These are phyloP conservation scores for Rhinocladiella similis DNA, from an alignment of 2,329 filamentous ascomycete species.

Conservation along the genomic window DNA sequence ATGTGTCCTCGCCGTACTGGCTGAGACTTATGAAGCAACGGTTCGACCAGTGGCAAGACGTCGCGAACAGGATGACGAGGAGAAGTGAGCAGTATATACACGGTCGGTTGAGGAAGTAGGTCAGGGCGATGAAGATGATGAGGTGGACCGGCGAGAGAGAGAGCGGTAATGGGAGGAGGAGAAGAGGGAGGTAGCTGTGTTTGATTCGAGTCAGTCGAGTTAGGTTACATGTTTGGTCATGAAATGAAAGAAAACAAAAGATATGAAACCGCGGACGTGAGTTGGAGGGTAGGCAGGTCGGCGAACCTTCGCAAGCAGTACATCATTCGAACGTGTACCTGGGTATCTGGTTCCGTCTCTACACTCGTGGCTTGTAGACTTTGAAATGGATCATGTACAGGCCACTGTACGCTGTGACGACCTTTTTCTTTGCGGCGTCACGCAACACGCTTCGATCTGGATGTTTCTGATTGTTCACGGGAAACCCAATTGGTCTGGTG, in stretches of 20 bases:
- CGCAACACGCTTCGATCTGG: too few relatives aligned
- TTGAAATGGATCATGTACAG: too few relatives aligned
- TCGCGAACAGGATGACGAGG: constrained; percentile 90
- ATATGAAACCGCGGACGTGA: not conserved
- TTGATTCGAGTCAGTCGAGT: constrained; percentile 7
- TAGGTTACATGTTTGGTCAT: too few relatives aligned
- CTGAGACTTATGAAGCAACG: constrained; percentile 89
- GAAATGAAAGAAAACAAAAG: not conserved
- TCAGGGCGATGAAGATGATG: constrained; percentile 85
- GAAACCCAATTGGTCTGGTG: too few relatives aligned
- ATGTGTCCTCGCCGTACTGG: constrained; percentile 42
- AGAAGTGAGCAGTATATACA: constrained; percentile 98
- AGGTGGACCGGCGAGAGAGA: constrained; percentile 72
- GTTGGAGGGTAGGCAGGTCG: not conserved
- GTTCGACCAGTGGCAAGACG: constrained; percentile 85
- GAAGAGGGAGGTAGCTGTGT: constrained; percentile 76
- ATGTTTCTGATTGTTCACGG: too few relatives aligned
- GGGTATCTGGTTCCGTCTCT: too few relatives aligned
- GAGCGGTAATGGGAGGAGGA: constrained; percentile 84
- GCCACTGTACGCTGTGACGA: too few relatives aligned
- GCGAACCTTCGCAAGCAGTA: constrained; percentile 66
- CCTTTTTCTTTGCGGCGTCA: too few relatives aligned
- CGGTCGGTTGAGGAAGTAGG: constrained; percentile 92
- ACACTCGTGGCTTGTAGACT: not conserved
- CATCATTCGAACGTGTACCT: constrained; percentile 48